A percentile compares a stretch with the other conserved stretches of the same genome.
Conservation (phyloP, 495 filamentous ascomycete genomes). For the Penicillium bovifimosum region DNA sequence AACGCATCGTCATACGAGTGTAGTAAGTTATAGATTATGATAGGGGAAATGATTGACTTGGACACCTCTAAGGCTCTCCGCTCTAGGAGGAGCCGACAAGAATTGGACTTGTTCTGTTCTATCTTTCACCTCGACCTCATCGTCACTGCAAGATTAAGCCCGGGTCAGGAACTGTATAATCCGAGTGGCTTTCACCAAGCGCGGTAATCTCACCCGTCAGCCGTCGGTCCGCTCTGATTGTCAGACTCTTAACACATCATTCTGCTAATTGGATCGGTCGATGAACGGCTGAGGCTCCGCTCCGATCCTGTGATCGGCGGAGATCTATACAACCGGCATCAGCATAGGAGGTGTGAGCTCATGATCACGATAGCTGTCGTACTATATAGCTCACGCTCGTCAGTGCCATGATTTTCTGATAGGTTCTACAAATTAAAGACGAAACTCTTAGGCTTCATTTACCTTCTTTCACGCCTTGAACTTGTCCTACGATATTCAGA, state of each 20-base stretch:
- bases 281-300: constrained; percentile 4
- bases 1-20: too few species aligned
- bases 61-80: too few species aligned
- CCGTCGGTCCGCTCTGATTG: constrained; percentile 2
- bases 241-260: not conserved
- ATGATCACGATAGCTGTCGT: not conserved
- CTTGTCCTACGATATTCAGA: not conserved
- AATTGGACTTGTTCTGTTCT: too few species aligned
- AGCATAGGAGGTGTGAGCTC: constrained; percentile 3
- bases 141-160: too few species aligned
- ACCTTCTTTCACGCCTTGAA: too few species aligned
- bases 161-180: constrained; percentile 9
- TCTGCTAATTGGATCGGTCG: not conserved
- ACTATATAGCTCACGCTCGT: not conserved
- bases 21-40: too few species aligned
- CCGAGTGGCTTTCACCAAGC: constrained; percentile 15
- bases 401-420: too few species aligned
- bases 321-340: not conserved
- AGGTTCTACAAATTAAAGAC: too few species aligned
- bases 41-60: too few species aligned
- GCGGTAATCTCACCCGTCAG: constrained; percentile 14
- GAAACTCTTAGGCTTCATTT: too few species aligned
- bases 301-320: constrained; percentile 26
- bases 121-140: too few species aligned
- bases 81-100: too few species aligned